Evolutionary conservation across 495 filamentous ascomycete species (phyloP), one percentile per base, ranked within the genome.

Genomic region (Lindgomyces ingoldianus): DNA sequence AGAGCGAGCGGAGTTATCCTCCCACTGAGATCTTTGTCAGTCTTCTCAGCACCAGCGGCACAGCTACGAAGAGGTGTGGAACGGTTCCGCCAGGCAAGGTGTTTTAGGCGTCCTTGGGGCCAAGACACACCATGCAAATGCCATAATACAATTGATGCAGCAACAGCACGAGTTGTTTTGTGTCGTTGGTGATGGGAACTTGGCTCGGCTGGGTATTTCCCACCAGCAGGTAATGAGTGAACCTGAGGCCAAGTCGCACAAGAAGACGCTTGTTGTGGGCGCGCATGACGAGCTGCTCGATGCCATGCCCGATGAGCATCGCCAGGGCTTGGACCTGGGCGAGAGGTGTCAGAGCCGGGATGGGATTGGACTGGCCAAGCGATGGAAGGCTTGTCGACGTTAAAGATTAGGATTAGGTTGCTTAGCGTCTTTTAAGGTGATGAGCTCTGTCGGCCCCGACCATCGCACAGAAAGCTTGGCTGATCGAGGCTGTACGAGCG

Each of bases 401-500:
- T 67, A 62, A 62, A 57, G 54, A 39, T 39, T 65, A n/a, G 53
- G 64, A 45, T 67, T 62, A 62, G 52, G 54, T 68, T 62, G 53
- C 4, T 26, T 61, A 53, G 58, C 64, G 51, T 21, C 42, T 22
- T 51, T 47, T 57, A 67, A 51, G 42, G 58, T 46, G 26, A 41
- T 60, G 24, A 12, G 12, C 4, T 24, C 41, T 8, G 25, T 4
- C 3, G 3, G 11, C 25, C 56, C 18, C 4, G 3, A 22, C 39
- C 54, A 52, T 52, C 26, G 47, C 10, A 56, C 41, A 10, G 24
- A 30, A 42, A 49, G 51, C 56, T 55, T 47, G 56, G 63, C 56
- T 48, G 56, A 61, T 60, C 51, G 64, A 55, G 49, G 50, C 56
- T 56, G 63, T 39, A 33, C 18, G 9, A 27, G 33, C 10, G 36